phyloP scores from a whole-genome alignment of 2,329 filamentous ascomycete species.

The Aspergillus calidoustus region DNA sequence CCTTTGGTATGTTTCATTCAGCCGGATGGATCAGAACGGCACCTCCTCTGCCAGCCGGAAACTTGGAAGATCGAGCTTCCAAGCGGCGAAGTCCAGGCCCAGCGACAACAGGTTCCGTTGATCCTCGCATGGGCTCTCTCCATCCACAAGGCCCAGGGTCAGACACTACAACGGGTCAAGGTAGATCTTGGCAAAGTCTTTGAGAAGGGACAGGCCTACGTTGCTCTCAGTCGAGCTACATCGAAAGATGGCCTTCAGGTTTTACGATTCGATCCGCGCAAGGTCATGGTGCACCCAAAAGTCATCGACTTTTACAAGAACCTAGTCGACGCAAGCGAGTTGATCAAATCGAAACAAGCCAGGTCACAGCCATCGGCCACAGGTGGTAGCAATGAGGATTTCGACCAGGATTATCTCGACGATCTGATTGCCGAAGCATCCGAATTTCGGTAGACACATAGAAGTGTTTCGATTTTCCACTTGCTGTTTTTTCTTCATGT shows the following conservation, averaged over 20 bases:
- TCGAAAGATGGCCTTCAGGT: conserved; percentile 87
- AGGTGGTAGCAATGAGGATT: conserved; percentile 41
- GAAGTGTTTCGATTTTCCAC: background rate
- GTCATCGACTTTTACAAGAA: conserved; percentile 86
- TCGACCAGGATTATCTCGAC: conserved; percentile 53
- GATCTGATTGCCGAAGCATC: conserved; percentile 12
- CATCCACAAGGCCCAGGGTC: conserved; percentile 97
- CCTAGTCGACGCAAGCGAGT: conserved; percentile 72
- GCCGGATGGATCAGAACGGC: conserved; percentile 74
- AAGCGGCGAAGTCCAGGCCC: conserved; percentile 89
- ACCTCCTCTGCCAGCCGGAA: conserved; percentile 82
- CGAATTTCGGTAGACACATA: background rate
- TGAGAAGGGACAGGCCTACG: conserved; percentile 97
- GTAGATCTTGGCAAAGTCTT: conserved; percentile 92
- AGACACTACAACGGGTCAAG: conserved; percentile 90
- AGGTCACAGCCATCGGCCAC: background rate
- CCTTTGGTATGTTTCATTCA: conserved; percentile 85
- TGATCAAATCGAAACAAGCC: conserved; percentile 36
- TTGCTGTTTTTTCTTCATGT: too few species aligned
- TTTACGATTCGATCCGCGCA: conserved; percentile 81
- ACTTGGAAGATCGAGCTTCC: conserved; percentile 98
- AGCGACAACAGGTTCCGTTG: conserved; percentile 78
- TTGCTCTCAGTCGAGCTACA: conserved; percentile 91
- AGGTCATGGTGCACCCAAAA: conserved; percentile 91
- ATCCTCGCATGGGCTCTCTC: conserved; percentile 97